These are phyloP conservation scores for Hanseniaspora meyeri DNA, from an alignment of 805 yeast genomes.

Conservation along the genomic window DNA sequence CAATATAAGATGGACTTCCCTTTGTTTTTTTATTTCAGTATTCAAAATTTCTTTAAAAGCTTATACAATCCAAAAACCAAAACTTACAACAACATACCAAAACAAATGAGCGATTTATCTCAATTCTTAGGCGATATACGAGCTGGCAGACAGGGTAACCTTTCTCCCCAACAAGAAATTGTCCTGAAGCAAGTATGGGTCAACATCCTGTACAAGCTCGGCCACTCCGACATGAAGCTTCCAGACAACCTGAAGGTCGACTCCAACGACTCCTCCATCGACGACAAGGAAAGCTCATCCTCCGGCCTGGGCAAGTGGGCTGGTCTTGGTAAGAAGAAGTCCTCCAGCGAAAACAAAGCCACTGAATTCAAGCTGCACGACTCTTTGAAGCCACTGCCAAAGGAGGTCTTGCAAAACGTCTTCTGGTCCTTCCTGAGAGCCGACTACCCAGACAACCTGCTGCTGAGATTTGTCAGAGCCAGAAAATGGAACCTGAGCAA, in stretches of 20 bases:
- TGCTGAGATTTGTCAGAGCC: conserved; percentile 71
- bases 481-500: conserved; percentile 71
- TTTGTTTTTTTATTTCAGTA: too few relatives aligned
- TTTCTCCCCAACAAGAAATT: conserved; percentile 47
- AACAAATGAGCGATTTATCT: background rate
- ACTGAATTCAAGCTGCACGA: conserved; percentile 35
- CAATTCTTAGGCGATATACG: conserved; percentile 16
- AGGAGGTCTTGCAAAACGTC: conserved; percentile 38
- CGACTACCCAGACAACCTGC: conserved; percentile 69
- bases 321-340: conserved; percentile 7
- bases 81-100: background rate
- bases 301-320: conserved; percentile 12
- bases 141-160: conserved; percentile 35
- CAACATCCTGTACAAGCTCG: conserved; percentile 47
- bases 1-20: too few relatives aligned
- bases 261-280: background rate
- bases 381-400: conserved; percentile 40
- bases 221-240: conserved; percentile 29
- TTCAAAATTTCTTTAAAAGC: too few relatives aligned
- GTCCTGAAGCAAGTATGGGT: conserved; percentile 63
- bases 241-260: conserved; percentile 21
- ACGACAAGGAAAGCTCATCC: conserved; percentile 1
- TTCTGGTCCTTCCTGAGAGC: conserved; percentile 54
- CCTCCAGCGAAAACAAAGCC: conserved; percentile 22
- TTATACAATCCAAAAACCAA: background rate